Percentiles rank a stretch among this genome's conserved stretches.
These are phyloP conservation scores for Trichoderma simmonsii DNA, from an alignment of 2,329 filamentous ascomycete genomes.

Conservation along the genomic window DNA sequence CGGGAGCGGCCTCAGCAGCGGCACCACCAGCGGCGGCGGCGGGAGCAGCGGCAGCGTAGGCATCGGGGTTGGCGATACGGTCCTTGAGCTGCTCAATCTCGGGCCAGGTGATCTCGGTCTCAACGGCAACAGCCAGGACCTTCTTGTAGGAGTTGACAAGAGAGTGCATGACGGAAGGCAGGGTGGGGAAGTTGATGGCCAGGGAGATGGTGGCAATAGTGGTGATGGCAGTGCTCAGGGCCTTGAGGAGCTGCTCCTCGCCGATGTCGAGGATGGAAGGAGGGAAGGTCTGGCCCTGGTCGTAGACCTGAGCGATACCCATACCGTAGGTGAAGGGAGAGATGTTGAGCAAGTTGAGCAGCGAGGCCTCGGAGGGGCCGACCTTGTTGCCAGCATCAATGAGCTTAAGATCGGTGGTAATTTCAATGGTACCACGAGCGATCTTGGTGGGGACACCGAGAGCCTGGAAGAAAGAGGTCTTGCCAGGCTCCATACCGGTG, in stretches of 20 bases:
- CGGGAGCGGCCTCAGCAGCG: conserved; percentile 49
- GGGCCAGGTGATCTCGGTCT: conserved; percentile 90
- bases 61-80: conserved; percentile 97
- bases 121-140: conserved; percentile 79
- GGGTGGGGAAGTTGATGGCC: conserved; percentile 89
- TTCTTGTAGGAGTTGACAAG: conserved; percentile 99
- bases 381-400: conserved; percentile 91
- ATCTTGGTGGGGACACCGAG: conserved; percentile 99
- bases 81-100: conserved; percentile 98
- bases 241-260: conserved; percentile 87
- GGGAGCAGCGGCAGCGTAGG: conserved; percentile 82
- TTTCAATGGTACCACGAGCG: conserved; percentile 99
- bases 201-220: conserved; percentile 90
- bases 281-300: conserved; percentile 90
- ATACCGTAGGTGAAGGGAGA: conserved; percentile 99
- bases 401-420: conserved; percentile 96
- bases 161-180: conserved; percentile 95
- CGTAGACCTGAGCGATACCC: conserved; percentile 94
- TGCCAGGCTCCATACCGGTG: conserved; percentile 99
- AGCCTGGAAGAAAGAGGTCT: conserved; percentile 99
- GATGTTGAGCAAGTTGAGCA: conserved; percentile 99
- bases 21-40: conserved; percentile 57
- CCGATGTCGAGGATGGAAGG: conserved; percentile 85
- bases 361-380: conserved; percentile 96
- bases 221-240: conserved; percentile 75